Conservation (phyloP, 148 eudicot species). For the Diospyros lotus region DNA sequence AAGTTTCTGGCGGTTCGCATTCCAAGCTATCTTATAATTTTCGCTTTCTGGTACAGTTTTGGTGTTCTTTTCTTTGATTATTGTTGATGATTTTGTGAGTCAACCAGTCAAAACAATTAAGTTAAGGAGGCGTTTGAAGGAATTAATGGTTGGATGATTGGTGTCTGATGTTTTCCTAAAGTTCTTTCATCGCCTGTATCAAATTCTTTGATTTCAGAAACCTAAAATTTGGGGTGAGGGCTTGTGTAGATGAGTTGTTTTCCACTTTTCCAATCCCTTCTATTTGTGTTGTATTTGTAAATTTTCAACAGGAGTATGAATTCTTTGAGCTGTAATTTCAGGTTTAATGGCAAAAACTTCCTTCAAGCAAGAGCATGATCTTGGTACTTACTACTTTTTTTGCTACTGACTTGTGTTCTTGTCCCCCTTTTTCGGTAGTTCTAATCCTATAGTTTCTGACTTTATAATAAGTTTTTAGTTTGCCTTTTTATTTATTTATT, state of each 20-base stretch:
- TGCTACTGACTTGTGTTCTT: neutral
- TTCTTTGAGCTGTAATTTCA: constrained; percentile 23
- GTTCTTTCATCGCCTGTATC: neutral
- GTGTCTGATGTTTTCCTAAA: neutral
- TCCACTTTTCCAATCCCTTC: neutral
- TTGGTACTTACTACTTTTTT: constrained; percentile 39
- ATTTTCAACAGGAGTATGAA: constrained; percentile 7
- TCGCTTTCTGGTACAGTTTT: neutral
- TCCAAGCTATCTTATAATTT: neutral
- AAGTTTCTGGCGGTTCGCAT: neutral
- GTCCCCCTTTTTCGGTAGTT: neutral
- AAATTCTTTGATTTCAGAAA: neutral
- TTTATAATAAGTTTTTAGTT: neutral
- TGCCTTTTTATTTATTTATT: neutral
- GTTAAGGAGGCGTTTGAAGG: constrained; percentile 9
- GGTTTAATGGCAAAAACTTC: constrained; percentile 69
- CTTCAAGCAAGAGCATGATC: constrained; percentile 78
- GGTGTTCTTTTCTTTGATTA: neutral
- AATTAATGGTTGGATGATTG: constrained; percentile 1
- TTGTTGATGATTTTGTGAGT: neutral
- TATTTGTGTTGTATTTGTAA: neutral
- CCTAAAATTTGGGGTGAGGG: neutral
- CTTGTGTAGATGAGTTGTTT: neutral
- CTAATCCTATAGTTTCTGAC: neutral
- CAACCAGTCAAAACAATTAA: constrained; percentile 4